These are phyloP conservation scores for Wallacemonas rigidus DNA, from an alignment of 208 protist genomes.

Conservation along the genomic window DNA sequence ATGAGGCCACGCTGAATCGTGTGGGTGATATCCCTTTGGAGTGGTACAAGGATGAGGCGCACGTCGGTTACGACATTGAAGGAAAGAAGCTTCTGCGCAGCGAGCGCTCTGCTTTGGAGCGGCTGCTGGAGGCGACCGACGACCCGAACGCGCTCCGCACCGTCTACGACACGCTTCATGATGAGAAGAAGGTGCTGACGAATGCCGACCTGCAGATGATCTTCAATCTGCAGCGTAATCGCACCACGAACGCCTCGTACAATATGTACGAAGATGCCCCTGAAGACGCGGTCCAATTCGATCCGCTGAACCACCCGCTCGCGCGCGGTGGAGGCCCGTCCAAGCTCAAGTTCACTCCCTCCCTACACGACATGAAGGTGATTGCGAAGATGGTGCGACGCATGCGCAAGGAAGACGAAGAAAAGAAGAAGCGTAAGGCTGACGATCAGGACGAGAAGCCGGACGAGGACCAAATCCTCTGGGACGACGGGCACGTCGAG, in stretches of 20 bases:
- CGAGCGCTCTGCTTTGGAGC: slow-evolving; percentile 84
- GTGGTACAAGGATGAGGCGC: slow-evolving; percentile 95
- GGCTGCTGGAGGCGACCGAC: slow-evolving; percentile 91
- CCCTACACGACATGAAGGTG: slow-evolving; percentile 89
- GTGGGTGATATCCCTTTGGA: slow-evolving; percentile 93
- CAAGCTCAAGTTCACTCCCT: slow-evolving; percentile 84
- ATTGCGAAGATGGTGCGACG: slow-evolving; percentile 91
- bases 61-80: slow-evolving; percentile 93
- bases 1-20: slow-evolving; percentile 89
- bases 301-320: slow-evolving; percentile 92
- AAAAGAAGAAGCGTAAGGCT: slow-evolving; percentile 33
- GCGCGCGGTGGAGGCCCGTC: slow-evolving; percentile 82
- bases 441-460: slow-evolving; percentile 36
- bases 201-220: slow-evolving; percentile 93
- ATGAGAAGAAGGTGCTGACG: slow-evolving; percentile 87
- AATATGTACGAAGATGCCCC: slow-evolving; percentile 90
- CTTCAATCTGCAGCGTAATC: slow-evolving; percentile 93
- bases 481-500: slow-evolving; percentile 83
- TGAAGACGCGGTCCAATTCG: slow-evolving; percentile 85
- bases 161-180: slow-evolving; percentile 91
- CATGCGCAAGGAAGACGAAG: slow-evolving; percentile 55
- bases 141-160: slow-evolving; percentile 91
- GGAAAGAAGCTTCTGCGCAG: slow-evolving; percentile 91
- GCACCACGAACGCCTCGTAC: slow-evolving; percentile 84
- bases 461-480: slow-evolving; percentile 57